A percentile compares a stretch with the other conserved stretches of the same genome.
Evolutionary conservation across 1,284 basidiomycete species (phyloP).

Genomic region (Meripilus lineatus): DNA sequence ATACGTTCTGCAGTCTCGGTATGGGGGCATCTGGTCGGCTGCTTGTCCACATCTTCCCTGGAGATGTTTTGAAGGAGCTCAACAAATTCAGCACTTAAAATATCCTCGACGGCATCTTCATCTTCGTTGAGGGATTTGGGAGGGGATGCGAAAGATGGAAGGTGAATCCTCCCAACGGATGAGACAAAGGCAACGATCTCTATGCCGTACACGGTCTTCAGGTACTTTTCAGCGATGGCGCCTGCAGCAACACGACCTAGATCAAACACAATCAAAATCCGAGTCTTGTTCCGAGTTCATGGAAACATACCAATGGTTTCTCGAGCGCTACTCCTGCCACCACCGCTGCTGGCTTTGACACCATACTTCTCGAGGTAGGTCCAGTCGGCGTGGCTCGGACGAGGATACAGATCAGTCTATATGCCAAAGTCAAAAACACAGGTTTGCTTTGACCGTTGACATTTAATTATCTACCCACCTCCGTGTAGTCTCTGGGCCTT

Average conservation of each 20-base stretch:
- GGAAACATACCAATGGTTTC: conserved; percentile 84
- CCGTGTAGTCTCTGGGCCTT: conserved; percentile 96
- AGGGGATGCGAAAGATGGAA: conserved; percentile 51
- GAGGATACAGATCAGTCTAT: conserved; percentile 89
- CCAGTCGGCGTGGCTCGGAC: conserved; percentile 97
- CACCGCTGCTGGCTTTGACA: conserved; percentile 94
- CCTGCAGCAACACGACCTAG: conserved; percentile 94
- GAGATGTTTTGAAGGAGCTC: conserved; percentile 78
- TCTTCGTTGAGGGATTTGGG: conserved; percentile 46
- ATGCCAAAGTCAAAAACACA: not conserved
- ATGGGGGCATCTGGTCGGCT: conserved; percentile 90
- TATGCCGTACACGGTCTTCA: conserved; percentile 83
- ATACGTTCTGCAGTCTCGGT: conserved; percentile 83
- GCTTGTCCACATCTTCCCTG: conserved; percentile 85
- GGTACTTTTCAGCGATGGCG: conserved; percentile 96
- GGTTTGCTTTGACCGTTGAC: not conserved
- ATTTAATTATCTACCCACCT: conserved; percentile 28
- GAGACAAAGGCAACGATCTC: conserved; percentile 98
- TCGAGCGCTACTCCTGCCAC: conserved; percentile 90
- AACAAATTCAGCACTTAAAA: conserved; percentile 81
- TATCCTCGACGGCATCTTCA: conserved; percentile 72
- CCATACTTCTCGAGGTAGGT: conserved; percentile 99
- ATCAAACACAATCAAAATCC: not conserved
- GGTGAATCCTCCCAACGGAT: conserved; percentile 89
- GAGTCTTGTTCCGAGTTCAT: not conserved